Percentiles rank a stretch among this genome's conserved stretches.
Conservation (phyloP, 805 yeast genomes). For the Kodamaea kakaduensis region DNA sequence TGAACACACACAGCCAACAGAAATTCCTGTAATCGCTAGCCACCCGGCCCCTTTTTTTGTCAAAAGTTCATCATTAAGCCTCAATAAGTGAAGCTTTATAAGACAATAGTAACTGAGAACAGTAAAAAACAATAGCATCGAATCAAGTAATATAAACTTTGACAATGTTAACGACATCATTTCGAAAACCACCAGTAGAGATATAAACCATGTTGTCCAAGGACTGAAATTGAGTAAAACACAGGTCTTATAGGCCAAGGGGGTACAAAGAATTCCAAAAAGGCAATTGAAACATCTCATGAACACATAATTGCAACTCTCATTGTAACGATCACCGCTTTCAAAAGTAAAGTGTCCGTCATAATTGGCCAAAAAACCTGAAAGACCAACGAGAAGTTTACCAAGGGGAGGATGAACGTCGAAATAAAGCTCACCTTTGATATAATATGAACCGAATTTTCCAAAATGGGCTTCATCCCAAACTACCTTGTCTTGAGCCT, state of each 20-base stretch:
- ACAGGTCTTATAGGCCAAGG: conserved; percentile 56
- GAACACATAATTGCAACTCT: conserved; percentile 50
- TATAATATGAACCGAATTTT: conserved; percentile 76
- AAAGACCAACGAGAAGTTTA: conserved; percentile 71
- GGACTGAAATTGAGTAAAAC: conserved; percentile 24
- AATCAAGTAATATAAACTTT: conserved; percentile 71
- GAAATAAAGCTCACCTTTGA: conserved; percentile 74
- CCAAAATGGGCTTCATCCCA: conserved; percentile 95
- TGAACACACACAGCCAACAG: conserved; percentile 79
- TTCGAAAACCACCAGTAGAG: conserved; percentile 63
- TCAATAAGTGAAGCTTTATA: conserved; percentile 46
- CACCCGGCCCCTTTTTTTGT: conserved; percentile 45
- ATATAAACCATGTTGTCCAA: conserved; percentile 52
- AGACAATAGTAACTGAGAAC: conserved; percentile 40
- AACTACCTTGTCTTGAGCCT: conserved; percentile 54
- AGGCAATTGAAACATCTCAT: conserved; percentile 73
- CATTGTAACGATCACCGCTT: conserved; percentile 63
- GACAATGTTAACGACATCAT: conserved; percentile 66
- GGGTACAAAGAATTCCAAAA: conserved; percentile 63
- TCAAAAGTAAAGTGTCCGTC: conserved; percentile 73
- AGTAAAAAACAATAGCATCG: conserved; percentile 73
- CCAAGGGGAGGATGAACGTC: conserved; percentile 90
- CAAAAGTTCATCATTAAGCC: conserved; percentile 35
- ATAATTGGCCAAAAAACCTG: conserved; percentile 80
- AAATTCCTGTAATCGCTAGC: conserved; percentile 59